Evolutionary conservation across 352 stramenopile genomes (phyloP), one percentile per base, ranked within the genome.

Genomic region (Elongisporangium senticosum): DNA sequence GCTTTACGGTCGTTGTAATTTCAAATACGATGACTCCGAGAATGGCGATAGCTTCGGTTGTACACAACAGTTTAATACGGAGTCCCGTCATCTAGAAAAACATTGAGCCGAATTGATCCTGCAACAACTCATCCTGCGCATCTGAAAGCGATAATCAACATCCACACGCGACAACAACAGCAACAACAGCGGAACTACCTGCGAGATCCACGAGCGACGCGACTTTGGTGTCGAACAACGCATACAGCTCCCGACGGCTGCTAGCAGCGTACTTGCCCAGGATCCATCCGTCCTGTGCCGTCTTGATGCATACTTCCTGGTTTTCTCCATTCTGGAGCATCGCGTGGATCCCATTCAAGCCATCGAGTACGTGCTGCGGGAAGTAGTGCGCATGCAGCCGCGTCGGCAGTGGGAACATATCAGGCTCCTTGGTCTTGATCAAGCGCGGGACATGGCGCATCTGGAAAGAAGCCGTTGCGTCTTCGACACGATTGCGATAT

Each of bases 191-290:
- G 17, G 8, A 74, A 68, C 51, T 59, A 87, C 79, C 75, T 26
- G 79, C 71, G 0, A 85, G 65, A 23, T 87, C 75, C 8, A 67
- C 59, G 13, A 89, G 64, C 0, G 77, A 86, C n/a, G 73, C 68
- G 24, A 81, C 67, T 49, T 83, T 87, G 28, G 65, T 83, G 58
- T 87, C 79, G 43, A 89, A 75, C 50, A 89, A 74, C 22, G 74
- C 72, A 61, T 77, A 87, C 39, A 85, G 61, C 65, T 83, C 77
- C 40, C 79, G 77, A 26, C 69, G 59, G 7, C 67, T 84, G 19
- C 64, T 69, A 19, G 71, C 57, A 0, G 75, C 78, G 47, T 75
- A 79, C 49, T 82, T 83, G 37, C 67, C 74, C 28, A 84, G 58
- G 4, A 89, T 53, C 79, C 79, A 89, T 10, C 79, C 79, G 53